These are phyloP conservation scores for Elaeis oleifera DNA, from an alignment of 202 grass and related monocot genomes.

Conservation along the genomic window DNA sequence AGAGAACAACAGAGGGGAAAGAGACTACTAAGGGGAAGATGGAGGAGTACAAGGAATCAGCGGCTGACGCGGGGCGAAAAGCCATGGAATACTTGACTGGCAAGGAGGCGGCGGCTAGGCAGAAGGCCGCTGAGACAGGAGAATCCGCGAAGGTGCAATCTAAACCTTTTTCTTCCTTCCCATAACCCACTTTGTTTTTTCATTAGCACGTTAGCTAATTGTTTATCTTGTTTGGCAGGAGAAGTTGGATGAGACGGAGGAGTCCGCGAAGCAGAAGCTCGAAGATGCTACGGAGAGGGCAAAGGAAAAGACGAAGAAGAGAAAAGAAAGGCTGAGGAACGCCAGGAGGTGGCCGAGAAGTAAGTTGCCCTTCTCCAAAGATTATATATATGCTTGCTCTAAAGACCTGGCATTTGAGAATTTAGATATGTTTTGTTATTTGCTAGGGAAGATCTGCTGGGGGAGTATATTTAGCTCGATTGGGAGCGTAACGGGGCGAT, in stretches of 20 bases:
- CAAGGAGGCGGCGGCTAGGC: too few relatives aligned
- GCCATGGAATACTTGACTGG: conserved; percentile 17
- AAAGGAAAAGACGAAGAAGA: background rate
- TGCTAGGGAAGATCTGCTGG: conserved; percentile 32
- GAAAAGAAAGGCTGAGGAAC: conserved; percentile 13
- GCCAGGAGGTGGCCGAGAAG: conserved; percentile 21
- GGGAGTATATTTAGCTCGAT: conserved; percentile 37
- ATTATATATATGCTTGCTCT: too few relatives aligned
- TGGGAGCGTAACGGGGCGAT: conserved; percentile 61
- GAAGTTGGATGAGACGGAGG: conserved; percentile 37
- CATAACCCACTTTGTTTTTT: background rate
- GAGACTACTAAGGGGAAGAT: conserved; percentile 4
- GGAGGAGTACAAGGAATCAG: conserved; percentile 13
- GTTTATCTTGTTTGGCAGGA: conserved; percentile 7
- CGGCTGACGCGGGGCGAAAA: conserved; percentile 1
- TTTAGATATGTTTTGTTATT: too few relatives aligned
- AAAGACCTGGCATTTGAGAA: too few relatives aligned
- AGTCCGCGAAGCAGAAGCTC: conserved; percentile 47
- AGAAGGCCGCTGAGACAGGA: conserved; percentile 8
- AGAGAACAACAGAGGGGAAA: background rate
- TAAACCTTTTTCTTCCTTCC: background rate
- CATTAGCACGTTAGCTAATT: too few relatives aligned
- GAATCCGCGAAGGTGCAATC: conserved; percentile 28
- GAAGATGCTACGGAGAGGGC: conserved; percentile 29
- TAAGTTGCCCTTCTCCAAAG: background rate